phyloP scores from a whole-genome alignment of 1,284 basidiomycete genomes.

The Trametes versicolor region DNA sequence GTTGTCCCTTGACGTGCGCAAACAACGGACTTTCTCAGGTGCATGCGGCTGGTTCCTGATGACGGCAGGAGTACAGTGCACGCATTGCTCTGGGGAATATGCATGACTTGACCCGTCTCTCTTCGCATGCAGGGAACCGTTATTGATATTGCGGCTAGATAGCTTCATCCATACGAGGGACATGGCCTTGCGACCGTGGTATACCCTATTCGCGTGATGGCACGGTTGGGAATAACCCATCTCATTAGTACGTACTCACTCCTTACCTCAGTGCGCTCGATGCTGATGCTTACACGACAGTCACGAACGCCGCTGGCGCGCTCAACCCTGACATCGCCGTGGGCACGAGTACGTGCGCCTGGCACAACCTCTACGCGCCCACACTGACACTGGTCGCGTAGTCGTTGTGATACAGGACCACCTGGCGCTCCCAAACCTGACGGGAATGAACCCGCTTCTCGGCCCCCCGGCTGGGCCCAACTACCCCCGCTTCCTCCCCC shows the following conservation, averaged over 20 bases:
- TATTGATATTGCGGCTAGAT: constrained; percentile 25
- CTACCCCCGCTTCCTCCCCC: constrained; percentile 78
- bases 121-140: neutral
- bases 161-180: constrained; percentile 90
- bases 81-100: too few relatives aligned
- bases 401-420: constrained; percentile 88
- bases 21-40: too few relatives aligned
- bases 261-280: neutral
- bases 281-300: constrained; percentile 47
- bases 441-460: constrained; percentile 82
- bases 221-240: constrained; percentile 74
- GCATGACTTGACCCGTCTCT: neutral
- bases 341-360: constrained; percentile 74
- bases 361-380: too few relatives aligned
- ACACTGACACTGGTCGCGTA: constrained; percentile 38
- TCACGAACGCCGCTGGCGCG: constrained; percentile 88
- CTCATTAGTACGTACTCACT: constrained; percentile 68
- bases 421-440: constrained; percentile 80
- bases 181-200: constrained; percentile 72
- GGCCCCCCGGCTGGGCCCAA: constrained; percentile 67
- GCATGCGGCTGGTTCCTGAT: too few relatives aligned
- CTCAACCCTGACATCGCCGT: constrained; percentile 76
- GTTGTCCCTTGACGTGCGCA: too few relatives aligned
- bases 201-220: constrained; percentile 83
- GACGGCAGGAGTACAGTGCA: too few relatives aligned